These are phyloP conservation scores for Gracilaria gracilis DNA, from an alignment of 23 red algal species.

Conservation along the genomic window DNA sequence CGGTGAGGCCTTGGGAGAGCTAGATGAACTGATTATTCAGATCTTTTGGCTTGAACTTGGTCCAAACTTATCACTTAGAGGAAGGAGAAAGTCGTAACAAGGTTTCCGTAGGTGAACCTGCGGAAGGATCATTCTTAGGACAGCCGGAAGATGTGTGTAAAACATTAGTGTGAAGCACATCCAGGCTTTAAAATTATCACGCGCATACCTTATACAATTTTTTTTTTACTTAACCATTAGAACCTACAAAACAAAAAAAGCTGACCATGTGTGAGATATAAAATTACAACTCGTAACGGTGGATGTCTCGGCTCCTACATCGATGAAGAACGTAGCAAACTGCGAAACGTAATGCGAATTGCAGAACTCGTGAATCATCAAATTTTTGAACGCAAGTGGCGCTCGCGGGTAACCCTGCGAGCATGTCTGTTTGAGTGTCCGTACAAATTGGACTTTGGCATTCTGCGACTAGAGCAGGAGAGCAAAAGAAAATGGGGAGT, in stretches of 20 bases:
- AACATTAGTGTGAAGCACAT: no score
- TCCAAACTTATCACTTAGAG: background rate
- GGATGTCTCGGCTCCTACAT: constrained; percentile 87
- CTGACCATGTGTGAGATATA: background rate
- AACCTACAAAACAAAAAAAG: background rate
- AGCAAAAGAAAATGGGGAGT: no score
- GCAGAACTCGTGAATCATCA: constrained; percentile 82
- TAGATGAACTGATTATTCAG: background rate
- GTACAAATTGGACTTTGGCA: constrained; percentile 47
- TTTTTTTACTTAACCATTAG: background rate
- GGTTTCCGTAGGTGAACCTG: background rate
- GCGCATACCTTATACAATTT: no score
- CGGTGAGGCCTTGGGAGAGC: no score
- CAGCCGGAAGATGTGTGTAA: no score
- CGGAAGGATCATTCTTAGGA: background rate
- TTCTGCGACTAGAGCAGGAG: no score
- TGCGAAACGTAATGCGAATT: constrained; percentile 85
- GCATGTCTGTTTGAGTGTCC: constrained; percentile 94
- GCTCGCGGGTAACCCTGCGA: constrained; percentile 73
- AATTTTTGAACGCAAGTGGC: constrained; percentile 94
- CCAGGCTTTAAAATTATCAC: no score
- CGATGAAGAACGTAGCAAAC: constrained; percentile 95
- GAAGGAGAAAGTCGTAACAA: background rate
- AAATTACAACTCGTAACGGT: constrained; percentile 84
- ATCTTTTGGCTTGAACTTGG: background rate